Conservation (phyloP, 345 rosid species). For the Passiflora organensis region DNA sequence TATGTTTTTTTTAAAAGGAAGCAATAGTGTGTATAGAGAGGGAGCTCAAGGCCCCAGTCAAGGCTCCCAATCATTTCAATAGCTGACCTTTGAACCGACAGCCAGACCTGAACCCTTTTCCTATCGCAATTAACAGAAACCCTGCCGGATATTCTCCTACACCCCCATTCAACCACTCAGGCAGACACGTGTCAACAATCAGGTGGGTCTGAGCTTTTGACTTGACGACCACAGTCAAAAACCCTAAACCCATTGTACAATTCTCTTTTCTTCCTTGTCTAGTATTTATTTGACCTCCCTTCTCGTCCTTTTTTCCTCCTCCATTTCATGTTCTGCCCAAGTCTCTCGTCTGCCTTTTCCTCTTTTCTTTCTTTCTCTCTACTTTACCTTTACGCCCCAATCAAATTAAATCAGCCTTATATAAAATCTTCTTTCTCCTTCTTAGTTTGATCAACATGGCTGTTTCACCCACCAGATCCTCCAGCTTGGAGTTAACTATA, state of each 20-base stretch:
- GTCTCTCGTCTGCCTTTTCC: slow-evolving; percentile 14
- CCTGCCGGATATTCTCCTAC: slow-evolving; percentile 70
- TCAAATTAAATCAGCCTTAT: slow-evolving; percentile 5
- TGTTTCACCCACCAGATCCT: slow-evolving; percentile 44
- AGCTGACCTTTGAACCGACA: slow-evolving; percentile 57
- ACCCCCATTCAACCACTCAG: slow-evolving; percentile 18
- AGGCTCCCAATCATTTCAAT: slow-evolving; percentile 57
- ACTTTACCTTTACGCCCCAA: slow-evolving; percentile 19
- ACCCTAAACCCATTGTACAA: slow-evolving; percentile 20
- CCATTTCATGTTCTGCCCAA: slow-evolving; percentile 21
- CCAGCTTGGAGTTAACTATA: slow-evolving; percentile 78
- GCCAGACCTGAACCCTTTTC: slow-evolving; percentile 9
- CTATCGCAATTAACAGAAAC: slow-evolving; percentile 18
- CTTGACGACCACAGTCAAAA: slow-evolving; percentile 45
- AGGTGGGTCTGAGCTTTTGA: slow-evolving; percentile 44
- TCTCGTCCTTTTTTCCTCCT: slow-evolving; percentile 6
- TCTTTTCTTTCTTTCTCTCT: slow-evolving; percentile 14
- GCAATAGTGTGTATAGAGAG: not conserved
- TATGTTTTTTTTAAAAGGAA: no score
- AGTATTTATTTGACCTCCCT: slow-evolving; percentile 38
- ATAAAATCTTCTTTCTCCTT: slow-evolving; percentile 15
- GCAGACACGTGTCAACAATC: slow-evolving; percentile 53
- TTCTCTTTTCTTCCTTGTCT: not conserved
- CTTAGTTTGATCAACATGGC: slow-evolving; percentile 33
- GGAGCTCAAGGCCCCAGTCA: slow-evolving; percentile 12